These are phyloP conservation scores for Hanseniaspora uvarum DNA, from an alignment of 1,139 yeast genomes.

Conservation along the genomic window DNA sequence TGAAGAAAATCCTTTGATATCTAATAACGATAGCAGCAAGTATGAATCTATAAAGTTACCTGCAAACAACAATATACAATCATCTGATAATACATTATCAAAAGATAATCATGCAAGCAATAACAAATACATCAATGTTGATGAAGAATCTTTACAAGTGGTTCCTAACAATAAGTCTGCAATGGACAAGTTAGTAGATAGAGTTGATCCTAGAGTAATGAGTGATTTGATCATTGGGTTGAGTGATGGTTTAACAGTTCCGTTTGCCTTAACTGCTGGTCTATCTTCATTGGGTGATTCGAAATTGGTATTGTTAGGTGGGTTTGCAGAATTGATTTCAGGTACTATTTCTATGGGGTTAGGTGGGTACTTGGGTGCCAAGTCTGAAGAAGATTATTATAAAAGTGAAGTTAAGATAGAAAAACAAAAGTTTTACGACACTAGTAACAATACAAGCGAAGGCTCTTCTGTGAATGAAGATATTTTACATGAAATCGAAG, in stretches of 20 bases:
- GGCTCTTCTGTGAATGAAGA: conserved; percentile 6
- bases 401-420: conserved; percentile 60
- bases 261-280: conserved; percentile 77
- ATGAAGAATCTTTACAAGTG: conserved; percentile 6
- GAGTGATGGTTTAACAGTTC: conserved; percentile 73
- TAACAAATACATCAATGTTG: conserved; percentile 8
- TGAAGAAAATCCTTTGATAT: conserved; percentile 8
- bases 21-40: neutral
- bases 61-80: neutral
- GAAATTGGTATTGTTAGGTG: conserved; percentile 70
- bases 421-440: conserved; percentile 56
- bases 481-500: conserved; percentile 60
- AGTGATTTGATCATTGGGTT: conserved; percentile 70
- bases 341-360: conserved; percentile 82
- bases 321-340: conserved; percentile 71
- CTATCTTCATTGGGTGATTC: conserved; percentile 67
- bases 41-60: conserved; percentile 13
- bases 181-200: conserved; percentile 25
- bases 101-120: neutral
- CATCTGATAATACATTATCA: neutral
- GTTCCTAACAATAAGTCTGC: conserved; percentile 3
- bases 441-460: conserved; percentile 41
- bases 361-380: conserved; percentile 74
- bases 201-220: conserved; percentile 60
- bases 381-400: conserved; percentile 66